A percentile compares a stretch with the other conserved stretches of the same genome.
Conservation (phyloP, 2,329 filamentous ascomycete genomes). For the Penicillium sp. region DNA sequence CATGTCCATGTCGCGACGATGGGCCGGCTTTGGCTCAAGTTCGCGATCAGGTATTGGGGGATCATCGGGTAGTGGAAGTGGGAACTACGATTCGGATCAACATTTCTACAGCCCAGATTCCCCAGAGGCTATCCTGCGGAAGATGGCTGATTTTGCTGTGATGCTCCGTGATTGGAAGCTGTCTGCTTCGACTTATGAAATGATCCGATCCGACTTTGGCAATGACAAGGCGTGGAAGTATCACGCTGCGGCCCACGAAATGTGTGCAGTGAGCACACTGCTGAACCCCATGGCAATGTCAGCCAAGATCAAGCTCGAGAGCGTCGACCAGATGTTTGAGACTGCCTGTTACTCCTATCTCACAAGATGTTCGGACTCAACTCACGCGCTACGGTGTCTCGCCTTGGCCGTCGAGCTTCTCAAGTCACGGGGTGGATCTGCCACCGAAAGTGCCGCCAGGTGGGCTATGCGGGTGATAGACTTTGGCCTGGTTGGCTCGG, state of each 20-base stretch:
- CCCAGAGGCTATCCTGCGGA: constrained; percentile 87
- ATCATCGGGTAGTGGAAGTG: constrained; percentile 42
- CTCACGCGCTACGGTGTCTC: constrained; percentile 76
- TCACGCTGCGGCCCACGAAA: constrained; percentile 90
- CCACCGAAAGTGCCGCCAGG: constrained; percentile 79
- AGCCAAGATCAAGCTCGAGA: constrained; percentile 75
- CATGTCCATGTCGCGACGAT: constrained; percentile 88
- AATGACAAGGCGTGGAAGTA: constrained; percentile 98
- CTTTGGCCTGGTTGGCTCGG: constrained; percentile 66
- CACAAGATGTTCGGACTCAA: constrained; percentile 75
- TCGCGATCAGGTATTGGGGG: constrained; percentile 58
- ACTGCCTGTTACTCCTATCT: constrained; percentile 90
- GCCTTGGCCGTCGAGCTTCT: constrained; percentile 77
- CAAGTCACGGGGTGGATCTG: constrained; percentile 72
- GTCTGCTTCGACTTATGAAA: constrained; percentile 85
- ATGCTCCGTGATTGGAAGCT: constrained; percentile 97
- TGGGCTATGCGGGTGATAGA: constrained; percentile 84
- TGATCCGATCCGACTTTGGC: constrained; percentile 82
- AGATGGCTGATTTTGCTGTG: constrained; percentile 90
- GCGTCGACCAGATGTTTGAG: constrained; percentile 82
- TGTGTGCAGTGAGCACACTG: constrained; percentile 82
- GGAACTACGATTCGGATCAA: constrained; percentile 72
- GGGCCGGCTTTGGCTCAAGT: constrained; percentile 73
- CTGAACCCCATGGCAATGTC: constrained; percentile 70
- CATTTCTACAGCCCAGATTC: constrained; percentile 83